Percentiles rank a stretch among this genome's conserved stretches.
Conservation (phyloP, 2,329 filamentous ascomycete species). For the Alternaria gaisen region DNA sequence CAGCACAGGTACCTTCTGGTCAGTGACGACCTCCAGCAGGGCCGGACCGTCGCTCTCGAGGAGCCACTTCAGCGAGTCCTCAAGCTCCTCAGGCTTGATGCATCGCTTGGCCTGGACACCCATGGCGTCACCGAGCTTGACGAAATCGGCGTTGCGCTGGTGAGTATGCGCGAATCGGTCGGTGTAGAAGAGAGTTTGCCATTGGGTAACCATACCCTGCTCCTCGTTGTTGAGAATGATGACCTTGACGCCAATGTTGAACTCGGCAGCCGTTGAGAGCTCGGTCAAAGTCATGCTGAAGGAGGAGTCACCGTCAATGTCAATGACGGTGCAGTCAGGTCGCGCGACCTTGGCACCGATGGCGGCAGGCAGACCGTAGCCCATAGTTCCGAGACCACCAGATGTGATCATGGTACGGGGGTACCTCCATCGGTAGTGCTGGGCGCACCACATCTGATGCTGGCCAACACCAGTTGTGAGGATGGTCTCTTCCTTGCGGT, state of each 20-base stretch:
- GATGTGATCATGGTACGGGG: conserved; percentile 96
- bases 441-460: conserved; percentile 98
- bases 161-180: conserved; percentile 93
- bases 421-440: conserved; percentile 94
- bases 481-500: conserved; percentile 83
- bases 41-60: conserved; percentile 87
- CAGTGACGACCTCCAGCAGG: conserved; percentile 88
- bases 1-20: conserved; percentile 90
- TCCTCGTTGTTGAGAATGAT: conserved; percentile 97
- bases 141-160: conserved; percentile 94
- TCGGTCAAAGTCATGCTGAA: conserved; percentile 99
- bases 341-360: conserved; percentile 92
- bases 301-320: conserved; percentile 98
- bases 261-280: conserved; percentile 90
- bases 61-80: conserved; percentile 84
- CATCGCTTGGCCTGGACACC: conserved; percentile 78
- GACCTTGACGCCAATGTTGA: conserved; percentile 95
- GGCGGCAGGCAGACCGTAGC: conserved; percentile 90
- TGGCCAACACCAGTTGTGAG: conserved; percentile 96
- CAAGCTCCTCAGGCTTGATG: conserved; percentile 77
- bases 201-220: conserved; percentile 98
- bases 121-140: conserved; percentile 93
- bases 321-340: conserved; percentile 85
- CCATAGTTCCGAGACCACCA: conserved; percentile 95
- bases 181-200: conserved; percentile 97